Base-by-base conservation (phyloP, 163 green algal species). In the Scenedesmus sp. region DNA sequence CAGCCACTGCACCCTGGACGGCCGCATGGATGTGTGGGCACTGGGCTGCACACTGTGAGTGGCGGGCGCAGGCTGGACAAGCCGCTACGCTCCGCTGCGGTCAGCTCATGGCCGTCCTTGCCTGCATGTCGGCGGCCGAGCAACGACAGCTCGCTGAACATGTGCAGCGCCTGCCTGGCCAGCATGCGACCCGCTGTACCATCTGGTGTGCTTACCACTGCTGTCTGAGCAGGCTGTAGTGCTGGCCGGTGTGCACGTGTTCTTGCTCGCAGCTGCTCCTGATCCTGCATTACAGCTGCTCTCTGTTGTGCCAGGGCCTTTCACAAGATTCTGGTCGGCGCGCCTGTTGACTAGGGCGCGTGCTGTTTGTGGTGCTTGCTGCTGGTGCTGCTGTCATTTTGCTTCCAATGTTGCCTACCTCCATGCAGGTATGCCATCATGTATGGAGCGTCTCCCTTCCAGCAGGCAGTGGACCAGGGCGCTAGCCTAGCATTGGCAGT, bases 381-480 rank as follows among this genome's bases (percentile, higher is more conserved):
- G 24, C 20, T 76, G 30, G 5, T 65, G 9, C 15, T 83, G 42
- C 65, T 89, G 44, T 24, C 61, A 10, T 81, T 4, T 35, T 81
- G 24, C 73, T 46, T 81, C 33, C 81, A 68, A 22, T 13, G 49
- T 56, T 12, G 0, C 49, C 15, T 13, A 56, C 49, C 49, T 20
- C 15, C 7, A 42, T n/a, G 65, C 92, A 96, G 94, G 59, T 98
- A 97, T 89, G 96, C 94, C 85, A 86, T 97, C 56, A 95, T 98
- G 91, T 97, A 96, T 83, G 96, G 96, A 12, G 90, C 95, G 42
- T 97, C 95, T 59, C 98, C 98, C 5, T 99, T 99, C 93, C 96
- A 99, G 92, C 93, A 94, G 33, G 95, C 94, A 35, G 83, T 96
- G 12, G 92, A 94, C 51, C 93, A 98, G 83, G 93, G 88, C 1